Conservation (phyloP, 1,284 basidiomycete species). For the Blastosporella zonata region DNA sequence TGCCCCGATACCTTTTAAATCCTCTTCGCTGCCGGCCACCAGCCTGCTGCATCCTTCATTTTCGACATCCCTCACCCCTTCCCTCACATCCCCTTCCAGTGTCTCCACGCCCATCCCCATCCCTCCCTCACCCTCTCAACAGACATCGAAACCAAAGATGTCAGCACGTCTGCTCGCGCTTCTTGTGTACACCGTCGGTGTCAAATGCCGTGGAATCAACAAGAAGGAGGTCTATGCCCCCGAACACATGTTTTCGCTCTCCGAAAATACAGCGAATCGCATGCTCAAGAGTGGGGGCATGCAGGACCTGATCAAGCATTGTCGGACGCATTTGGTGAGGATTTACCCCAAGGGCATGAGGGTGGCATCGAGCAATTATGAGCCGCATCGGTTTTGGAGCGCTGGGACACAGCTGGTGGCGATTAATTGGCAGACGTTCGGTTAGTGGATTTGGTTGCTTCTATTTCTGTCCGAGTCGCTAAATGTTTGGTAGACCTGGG, state of each 20-base stretch:
- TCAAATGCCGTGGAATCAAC: constrained; percentile 92
- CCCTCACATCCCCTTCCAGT: neutral
- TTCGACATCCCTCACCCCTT: neutral
- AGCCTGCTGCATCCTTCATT: neutral
- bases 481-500: constrained; percentile 62
- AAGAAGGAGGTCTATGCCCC: constrained; percentile 88
- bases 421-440: constrained; percentile 96
- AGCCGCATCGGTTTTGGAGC: constrained; percentile 89
- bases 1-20: neutral
- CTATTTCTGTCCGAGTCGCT: neutral
- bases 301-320: constrained; percentile 88
- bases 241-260: constrained; percentile 92
- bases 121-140: constrained; percentile 5
- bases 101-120: neutral
- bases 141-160: constrained; percentile 56
- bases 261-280: constrained; percentile 77
- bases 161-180: constrained; percentile 71
- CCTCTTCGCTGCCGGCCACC: neutral
- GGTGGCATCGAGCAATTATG: constrained; percentile 83
- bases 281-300: constrained; percentile 46
- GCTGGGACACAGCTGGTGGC: constrained; percentile 93
- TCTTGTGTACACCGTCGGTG: constrained; percentile 93
- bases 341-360: constrained; percentile 87
- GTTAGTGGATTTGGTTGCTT: constrained; percentile 37
- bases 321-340: constrained; percentile 82